Evolutionary conservation across 306 rosid species (phyloP).

Genomic region (Quillaja saponaria): DNA sequence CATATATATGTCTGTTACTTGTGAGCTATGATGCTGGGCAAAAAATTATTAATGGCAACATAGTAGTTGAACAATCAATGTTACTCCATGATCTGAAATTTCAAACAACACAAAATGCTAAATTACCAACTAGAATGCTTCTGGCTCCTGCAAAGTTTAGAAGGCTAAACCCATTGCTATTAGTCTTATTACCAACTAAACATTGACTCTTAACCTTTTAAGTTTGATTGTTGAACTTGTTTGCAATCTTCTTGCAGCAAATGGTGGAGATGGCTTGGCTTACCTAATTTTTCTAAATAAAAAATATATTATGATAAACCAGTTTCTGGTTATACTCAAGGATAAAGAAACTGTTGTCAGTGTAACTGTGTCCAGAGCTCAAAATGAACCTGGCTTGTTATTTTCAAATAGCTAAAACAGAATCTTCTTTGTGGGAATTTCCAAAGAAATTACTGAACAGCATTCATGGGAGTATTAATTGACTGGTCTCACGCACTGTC

Average conservation of each 20-base stretch:
- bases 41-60: conserved; percentile 44
- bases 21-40: conserved; percentile 33
- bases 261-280: conserved; percentile 24
- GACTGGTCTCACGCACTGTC: too few relatives aligned
- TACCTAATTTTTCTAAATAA: too few relatives aligned
- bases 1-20: conserved; percentile 33
- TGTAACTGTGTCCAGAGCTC: too few relatives aligned
- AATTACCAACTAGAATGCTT: neutral
- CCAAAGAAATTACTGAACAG: too few relatives aligned
- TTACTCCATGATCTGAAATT: conserved; percentile 1
- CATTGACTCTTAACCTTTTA: conserved; percentile 26
- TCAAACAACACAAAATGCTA: neutral
- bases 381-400: too few relatives aligned
- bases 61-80: conserved; percentile 61
- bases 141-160: conserved; percentile 1
- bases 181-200: conserved; percentile 2
- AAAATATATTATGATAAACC: too few relatives aligned
- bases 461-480: too few relatives aligned
- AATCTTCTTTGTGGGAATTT: too few relatives aligned
- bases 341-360: too few relatives aligned
- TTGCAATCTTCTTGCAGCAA: conserved; percentile 7
- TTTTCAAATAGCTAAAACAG: too few relatives aligned
- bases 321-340: too few relatives aligned
- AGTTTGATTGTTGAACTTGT: neutral
- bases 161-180: neutral